Evolutionary conservation across 1,284 basidiomycete species (phyloP), one percentile per base, ranked within the genome.

Genomic region (Phellopilus nigrolimitatus): DNA sequence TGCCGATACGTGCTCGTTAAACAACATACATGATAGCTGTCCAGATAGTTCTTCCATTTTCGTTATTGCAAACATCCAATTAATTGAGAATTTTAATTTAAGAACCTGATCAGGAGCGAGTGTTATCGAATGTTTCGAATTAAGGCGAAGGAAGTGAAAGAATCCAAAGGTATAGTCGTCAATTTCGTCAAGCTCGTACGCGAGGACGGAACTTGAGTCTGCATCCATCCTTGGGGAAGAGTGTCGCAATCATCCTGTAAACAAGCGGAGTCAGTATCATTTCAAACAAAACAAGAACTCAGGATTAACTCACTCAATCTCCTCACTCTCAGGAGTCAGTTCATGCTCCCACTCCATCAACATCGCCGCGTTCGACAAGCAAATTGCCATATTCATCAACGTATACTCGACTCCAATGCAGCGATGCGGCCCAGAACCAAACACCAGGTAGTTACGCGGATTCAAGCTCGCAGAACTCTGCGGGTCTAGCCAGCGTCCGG

Each of bases 361-460:
- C 43, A 84, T 78, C 44, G 80, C 79, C 0, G 95, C 95, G n/a
- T 84, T 85, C 5, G 88, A 93, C 24, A 98, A 75, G 3, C 89
- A 85, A 19, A 95, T 77, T 1, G 81, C 87, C 50, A 98, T 91
- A 69, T 97, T 95, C 83, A 94, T 87, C 60, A 80, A 79, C 36
- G 94, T 93, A 66, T 99, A 98, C 68, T 97, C 91, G 52, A 91
- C 66, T 33, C 92, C 95, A 57, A 97, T 95, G 71, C 95, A 97
- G 64, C 83, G 84, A 71, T 95, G 93, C 47, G 95, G 92, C 7
- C 95, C 95, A 57, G 81, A 84, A 51, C 95, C 95, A 68, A 95
- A 99, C 24, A 98, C 92, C 57, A 99, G 82, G 68, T 92, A 99
- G 73, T 98, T 97, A 71, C 91, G 88, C 41, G 94, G 91, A 68